phyloP scores from a whole-genome alignment of 2,329 filamentous ascomycete species.

The Shiraia sp. region DNA sequence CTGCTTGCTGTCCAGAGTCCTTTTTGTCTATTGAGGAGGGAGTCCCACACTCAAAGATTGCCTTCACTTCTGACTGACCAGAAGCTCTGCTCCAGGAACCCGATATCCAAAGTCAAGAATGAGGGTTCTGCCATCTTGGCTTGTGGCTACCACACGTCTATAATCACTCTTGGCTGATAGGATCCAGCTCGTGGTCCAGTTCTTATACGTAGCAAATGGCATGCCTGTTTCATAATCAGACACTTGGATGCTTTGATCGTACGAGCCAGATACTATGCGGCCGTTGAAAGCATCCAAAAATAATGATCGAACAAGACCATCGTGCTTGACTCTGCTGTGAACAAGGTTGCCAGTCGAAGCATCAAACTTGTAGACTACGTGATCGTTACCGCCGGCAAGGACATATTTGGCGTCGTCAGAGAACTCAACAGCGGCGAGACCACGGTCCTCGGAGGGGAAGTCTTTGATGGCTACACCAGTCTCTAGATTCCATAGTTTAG shows the following conservation, averaged over 20 bases:
- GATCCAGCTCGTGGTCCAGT: conserved; percentile 97
- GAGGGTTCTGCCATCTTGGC: conserved; percentile 88
- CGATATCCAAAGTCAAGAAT: conserved; percentile 87
- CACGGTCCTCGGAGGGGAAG: conserved; percentile 87
- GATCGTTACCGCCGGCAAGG: conserved; percentile 92
- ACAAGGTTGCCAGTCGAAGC: conserved; percentile 85
- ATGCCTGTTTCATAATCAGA: conserved; percentile 83
- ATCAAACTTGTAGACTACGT: conserved; percentile 94
- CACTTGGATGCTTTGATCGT: conserved; percentile 94
- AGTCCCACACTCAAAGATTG: too few relatives aligned
- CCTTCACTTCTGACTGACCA: too few relatives aligned
- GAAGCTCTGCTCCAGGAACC: conserved; percentile 57
- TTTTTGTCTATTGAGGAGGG: too few relatives aligned
- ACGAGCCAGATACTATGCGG: conserved; percentile 86
- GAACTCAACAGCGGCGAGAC: conserved; percentile 94
- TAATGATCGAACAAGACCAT: conserved; percentile 82
- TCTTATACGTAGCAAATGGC: conserved; percentile 81
- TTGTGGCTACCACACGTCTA: conserved; percentile 88
- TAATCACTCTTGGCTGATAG: conserved; percentile 95
- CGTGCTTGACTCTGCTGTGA: conserved; percentile 79
- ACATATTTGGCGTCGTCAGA: conserved; percentile 93
- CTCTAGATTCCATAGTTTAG: conserved; percentile 94
- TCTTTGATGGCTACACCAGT: conserved; percentile 88
- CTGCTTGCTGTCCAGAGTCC: too few relatives aligned
- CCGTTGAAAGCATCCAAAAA: conserved; percentile 88